Evolutionary conservation across 139 green algal species (phyloP).

Genomic region (Chlorella sp.): DNA sequence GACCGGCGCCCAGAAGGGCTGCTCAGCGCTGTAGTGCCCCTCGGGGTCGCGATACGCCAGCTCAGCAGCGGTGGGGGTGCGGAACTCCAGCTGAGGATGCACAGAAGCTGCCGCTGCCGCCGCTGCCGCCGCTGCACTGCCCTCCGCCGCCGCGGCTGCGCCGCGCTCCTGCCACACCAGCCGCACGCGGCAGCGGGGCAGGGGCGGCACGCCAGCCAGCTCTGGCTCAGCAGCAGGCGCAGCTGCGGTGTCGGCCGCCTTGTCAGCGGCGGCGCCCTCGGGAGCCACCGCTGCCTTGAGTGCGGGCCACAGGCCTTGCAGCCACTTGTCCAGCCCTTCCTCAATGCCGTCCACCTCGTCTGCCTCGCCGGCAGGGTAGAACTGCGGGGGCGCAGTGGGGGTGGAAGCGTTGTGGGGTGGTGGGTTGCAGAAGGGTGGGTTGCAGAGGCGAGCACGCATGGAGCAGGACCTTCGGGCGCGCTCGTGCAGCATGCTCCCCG

Average conservation of each 20-base stretch:
- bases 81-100: too few relatives aligned
- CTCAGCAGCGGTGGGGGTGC: conserved; percentile 43
- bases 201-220: conserved; percentile 72
- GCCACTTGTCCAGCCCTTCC: conserved; percentile 84
- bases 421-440: too few relatives aligned
- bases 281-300: conserved; percentile 48
- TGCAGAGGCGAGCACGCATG: too few relatives aligned
- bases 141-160: conserved; percentile 24
- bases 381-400: neutral
- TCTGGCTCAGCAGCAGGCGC: conserved; percentile 12
- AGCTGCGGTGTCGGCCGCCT: neutral
- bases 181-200: conserved; percentile 63
- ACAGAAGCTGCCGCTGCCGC: conserved; percentile 14
- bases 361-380: conserved; percentile 68
- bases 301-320: conserved; percentile 74
- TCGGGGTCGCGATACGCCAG: conserved; percentile 48
- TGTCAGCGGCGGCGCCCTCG: neutral
- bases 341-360: conserved; percentile 96
- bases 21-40: conserved; percentile 67
- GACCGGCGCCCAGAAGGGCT: conserved; percentile 75
- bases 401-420: conserved; percentile 67
- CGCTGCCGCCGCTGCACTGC: conserved; percentile 38
- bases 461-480: too few relatives aligned
- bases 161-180: conserved; percentile 34
- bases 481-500: too few relatives aligned